Conservation (phyloP, 441 rosid genomes). For the Erodium chrysanthum region DNA sequence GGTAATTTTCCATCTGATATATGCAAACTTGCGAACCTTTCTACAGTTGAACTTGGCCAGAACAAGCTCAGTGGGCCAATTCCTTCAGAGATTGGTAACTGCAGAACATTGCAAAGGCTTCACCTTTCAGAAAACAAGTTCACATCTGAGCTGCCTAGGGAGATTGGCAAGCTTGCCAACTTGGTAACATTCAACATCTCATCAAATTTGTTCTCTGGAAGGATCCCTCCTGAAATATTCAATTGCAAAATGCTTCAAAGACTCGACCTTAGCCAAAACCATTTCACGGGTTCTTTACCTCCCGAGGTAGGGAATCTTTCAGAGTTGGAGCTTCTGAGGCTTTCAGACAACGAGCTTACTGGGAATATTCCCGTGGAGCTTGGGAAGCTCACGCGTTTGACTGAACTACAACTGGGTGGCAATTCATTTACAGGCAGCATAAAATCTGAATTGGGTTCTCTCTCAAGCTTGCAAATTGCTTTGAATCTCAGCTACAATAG, state of each 20-base stretch:
- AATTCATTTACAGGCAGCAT: conserved; percentile 68
- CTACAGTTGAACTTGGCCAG: conserved; percentile 73
- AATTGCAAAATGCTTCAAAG: conserved; percentile 85
- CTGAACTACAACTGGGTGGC: conserved; percentile 90
- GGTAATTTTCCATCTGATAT: conserved; percentile 78
- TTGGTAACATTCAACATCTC: conserved; percentile 80
- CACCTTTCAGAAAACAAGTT: conserved; percentile 73
- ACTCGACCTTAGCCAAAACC: conserved; percentile 72
- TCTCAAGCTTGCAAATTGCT: conserved; percentile 87
- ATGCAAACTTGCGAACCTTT: conserved; percentile 70
- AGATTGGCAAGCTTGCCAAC: conserved; percentile 62
- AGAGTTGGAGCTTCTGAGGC: conserved; percentile 72
- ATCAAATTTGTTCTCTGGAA: conserved; percentile 58
- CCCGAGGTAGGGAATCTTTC: conserved; percentile 56
- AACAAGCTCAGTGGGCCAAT: conserved; percentile 72
- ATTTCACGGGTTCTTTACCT: conserved; percentile 54
- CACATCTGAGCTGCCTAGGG: conserved; percentile 52
- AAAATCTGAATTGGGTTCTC: conserved; percentile 59
- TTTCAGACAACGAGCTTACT: conserved; percentile 69
- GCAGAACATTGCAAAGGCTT: conserved; percentile 76
- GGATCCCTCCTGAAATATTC: conserved; percentile 52
- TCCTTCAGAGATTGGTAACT: conserved; percentile 53
- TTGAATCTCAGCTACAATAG: conserved; percentile 75
- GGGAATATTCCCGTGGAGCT: conserved; percentile 64
- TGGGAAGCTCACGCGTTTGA: conserved; percentile 74